A percentile compares a stretch with the other conserved stretches of the same genome.
phyloP scores from a whole-genome alignment of 306 rosid genomes.

The Pueraria montana region DNA sequence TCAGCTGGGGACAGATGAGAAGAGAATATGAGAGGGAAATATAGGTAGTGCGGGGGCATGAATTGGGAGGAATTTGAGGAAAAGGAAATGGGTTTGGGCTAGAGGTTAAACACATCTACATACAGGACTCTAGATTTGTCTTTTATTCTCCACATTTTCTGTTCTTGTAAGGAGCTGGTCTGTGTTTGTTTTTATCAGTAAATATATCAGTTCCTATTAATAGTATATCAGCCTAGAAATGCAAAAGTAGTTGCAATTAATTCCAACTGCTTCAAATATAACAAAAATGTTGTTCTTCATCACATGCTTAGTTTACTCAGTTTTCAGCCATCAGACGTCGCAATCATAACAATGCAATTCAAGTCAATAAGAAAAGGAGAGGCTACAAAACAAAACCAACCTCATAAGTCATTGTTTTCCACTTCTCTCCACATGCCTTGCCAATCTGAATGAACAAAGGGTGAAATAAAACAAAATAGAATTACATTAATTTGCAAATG shows the following conservation, averaged over 20 bases:
- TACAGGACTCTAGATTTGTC: not conserved
- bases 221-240: conserved; percentile 13
- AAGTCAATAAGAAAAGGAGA: conserved; percentile 30
- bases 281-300: not conserved
- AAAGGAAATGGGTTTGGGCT: not conserved
- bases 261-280: conserved; percentile 17
- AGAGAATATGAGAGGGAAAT: not conserved
- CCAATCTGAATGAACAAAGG: conserved; percentile 75
- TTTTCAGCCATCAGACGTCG: conserved; percentile 38
- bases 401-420: conserved; percentile 97
- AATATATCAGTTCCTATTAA: not conserved
- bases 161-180: not conserved
- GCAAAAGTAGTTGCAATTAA: conserved; percentile 30
- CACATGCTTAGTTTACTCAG: not conserved
- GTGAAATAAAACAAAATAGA: conserved; percentile 16
- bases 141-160: not conserved
- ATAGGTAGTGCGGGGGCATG: not conserved
- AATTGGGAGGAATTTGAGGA: conserved; percentile 1
- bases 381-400: conserved; percentile 53
- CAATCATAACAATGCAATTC: conserved; percentile 36
- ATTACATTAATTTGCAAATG: conserved; percentile 29
- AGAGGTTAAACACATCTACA: not conserved
- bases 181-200: not conserved
- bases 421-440: conserved; percentile 94
- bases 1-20: not conserved